Base-by-base conservation (phyloP, 2,329 filamentous ascomycete species). In the Bipolaris gigantea region DNA sequence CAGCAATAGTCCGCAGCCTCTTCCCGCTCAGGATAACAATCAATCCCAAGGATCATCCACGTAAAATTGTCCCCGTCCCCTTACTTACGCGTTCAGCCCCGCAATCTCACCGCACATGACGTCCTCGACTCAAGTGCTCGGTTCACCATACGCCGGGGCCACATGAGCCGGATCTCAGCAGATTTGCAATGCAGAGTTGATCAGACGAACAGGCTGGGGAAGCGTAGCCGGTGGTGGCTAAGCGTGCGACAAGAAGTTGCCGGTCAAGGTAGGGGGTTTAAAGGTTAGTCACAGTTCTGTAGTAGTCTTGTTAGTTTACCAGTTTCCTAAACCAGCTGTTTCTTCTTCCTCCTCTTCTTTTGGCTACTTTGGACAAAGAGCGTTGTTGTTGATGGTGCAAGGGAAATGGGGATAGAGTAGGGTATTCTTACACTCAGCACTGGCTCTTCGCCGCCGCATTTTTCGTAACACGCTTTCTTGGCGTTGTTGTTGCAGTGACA, bases 21-120 rank as follows among this genome's bases (percentile, higher is more conserved):
- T 0, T 77, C 76, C 1, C 67, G 63, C 21, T 56, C 18, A 1
- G 72, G 69, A 61, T 76, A 72, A 55, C 78, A 80, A 11, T 70
- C 65, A 57, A 57, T 80, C 78, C 10, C 70, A 61, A 5, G 76
- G 75, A 56, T 79, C 74, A 65, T 80, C 77, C 32, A 75, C 60
- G 52, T 78, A 80, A 9, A 65, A 63, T 65, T 73, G 65, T 1
- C 67, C 70, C 10, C 51, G 38, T 4, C 50, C 50, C 39, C 5
- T 63, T 53, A 55, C 78, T 80, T 2, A 2, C 27, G 18, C 27
- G 27, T 30, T 30, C 27, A 71, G 61, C 1, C 70, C 76, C 0
- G 69, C 72, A 48, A 80, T 72, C 0, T 77, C 78, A 23, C 77
- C 76, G 55, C 78, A 80, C 42, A 70, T 34, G 49, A 65, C 63